These are phyloP conservation scores for Leishmania turanica DNA, from an alignment of 208 protist species.

Conservation along the genomic window DNA sequence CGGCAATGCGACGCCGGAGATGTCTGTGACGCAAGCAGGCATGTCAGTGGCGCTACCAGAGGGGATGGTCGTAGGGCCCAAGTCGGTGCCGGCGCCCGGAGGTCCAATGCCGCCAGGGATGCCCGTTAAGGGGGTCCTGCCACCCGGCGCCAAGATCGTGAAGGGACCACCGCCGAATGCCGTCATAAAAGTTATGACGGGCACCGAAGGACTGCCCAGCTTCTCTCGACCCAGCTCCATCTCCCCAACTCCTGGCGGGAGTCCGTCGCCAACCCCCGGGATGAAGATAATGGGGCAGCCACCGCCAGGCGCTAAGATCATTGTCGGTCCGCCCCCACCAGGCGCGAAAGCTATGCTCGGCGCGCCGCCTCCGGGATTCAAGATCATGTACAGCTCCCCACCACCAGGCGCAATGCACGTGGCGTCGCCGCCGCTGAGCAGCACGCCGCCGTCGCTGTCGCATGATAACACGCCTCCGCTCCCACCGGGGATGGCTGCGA, in stretches of 20 bases:
- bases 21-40: neutral
- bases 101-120: slow-evolving; percentile 11
- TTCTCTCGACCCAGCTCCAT: slow-evolving; percentile 1
- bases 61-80: slow-evolving; percentile 16
- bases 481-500: slow-evolving; percentile 20
- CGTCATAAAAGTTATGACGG: slow-evolving; percentile 33
- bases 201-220: slow-evolving; percentile 8
- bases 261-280: slow-evolving; percentile 37
- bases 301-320: slow-evolving; percentile 5
- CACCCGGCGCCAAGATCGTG: slow-evolving; percentile 49
- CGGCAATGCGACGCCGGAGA: neutral
- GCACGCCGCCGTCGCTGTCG: neutral
- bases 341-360: slow-evolving; percentile 15
- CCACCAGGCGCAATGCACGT: slow-evolving; percentile 26
- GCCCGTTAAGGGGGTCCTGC: slow-evolving; percentile 22
- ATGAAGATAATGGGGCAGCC: slow-evolving; percentile 45
- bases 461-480: slow-evolving; percentile 11
- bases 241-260: slow-evolving; percentile 7
- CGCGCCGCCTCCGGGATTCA: slow-evolving; percentile 40
- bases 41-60: neutral
- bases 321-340: slow-evolving; percentile 17
- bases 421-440: neutral
- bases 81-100: slow-evolving; percentile 9
- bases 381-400: slow-evolving; percentile 50
- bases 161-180: slow-evolving; percentile 48